Percentiles rank a stretch among this genome's conserved stretches.
phyloP scores from a whole-genome alignment of 2,329 filamentous ascomycete genomes.

The Didymella exigua region DNA sequence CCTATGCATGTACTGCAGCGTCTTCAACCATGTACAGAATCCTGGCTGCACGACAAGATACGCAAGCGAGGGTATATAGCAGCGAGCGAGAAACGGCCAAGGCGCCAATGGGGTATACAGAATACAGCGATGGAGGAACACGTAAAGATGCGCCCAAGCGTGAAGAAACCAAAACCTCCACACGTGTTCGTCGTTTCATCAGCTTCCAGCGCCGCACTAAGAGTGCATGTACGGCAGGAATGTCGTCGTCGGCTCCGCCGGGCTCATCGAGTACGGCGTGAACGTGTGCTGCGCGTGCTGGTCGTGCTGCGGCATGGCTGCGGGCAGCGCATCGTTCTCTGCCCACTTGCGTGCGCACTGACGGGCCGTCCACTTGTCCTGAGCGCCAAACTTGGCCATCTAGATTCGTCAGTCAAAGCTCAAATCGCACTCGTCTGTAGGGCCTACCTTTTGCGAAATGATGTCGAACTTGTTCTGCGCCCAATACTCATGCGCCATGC shows the following conservation, averaged over 20 bases:
- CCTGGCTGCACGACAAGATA: background rate
- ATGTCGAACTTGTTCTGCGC: slow-evolving; percentile 61
- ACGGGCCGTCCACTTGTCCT: slow-evolving; percentile 58
- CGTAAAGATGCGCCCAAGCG: background rate
- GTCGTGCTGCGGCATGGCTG: slow-evolving; percentile 43
- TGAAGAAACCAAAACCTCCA: background rate
- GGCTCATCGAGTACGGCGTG: slow-evolving; percentile 46
- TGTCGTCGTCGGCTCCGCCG: slow-evolving; percentile 36
- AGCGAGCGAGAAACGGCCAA: slow-evolving; percentile 2
- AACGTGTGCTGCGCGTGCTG: slow-evolving; percentile 40
- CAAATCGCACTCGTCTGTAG: no score
- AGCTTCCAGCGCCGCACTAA: background rate
- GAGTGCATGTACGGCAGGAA: slow-evolving; percentile 42
- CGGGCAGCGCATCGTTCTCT: slow-evolving; percentile 46
- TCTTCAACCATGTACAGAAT: background rate
- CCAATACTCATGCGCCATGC: slow-evolving; percentile 59
- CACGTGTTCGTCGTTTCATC: background rate
- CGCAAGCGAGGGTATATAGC: slow-evolving; percentile 18
- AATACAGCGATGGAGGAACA: background rate
- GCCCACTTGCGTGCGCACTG: slow-evolving; percentile 60
- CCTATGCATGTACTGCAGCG: no score
- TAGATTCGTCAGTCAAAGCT: slow-evolving; percentile 30
- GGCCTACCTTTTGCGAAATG: slow-evolving; percentile 55
- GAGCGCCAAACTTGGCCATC: slow-evolving; percentile 59
- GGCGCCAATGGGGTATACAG: background rate